phyloP scores from a whole-genome alignment of 2,329 filamentous ascomycete species.

The Phialophora tarda region DNA sequence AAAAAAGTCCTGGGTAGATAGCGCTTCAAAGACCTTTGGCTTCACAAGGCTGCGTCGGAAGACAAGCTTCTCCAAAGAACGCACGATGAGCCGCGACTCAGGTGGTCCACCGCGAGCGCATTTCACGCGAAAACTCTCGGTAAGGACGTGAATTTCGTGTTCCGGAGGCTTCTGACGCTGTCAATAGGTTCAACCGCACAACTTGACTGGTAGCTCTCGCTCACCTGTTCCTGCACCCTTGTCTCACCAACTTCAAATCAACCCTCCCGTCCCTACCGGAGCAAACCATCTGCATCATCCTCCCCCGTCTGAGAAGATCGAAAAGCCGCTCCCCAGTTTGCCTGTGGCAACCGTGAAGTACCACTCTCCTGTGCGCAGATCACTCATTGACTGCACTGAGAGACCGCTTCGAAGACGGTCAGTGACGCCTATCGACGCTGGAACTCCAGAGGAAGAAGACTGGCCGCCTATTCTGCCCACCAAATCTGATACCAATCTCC shows the following conservation, averaged over 20 bases:
- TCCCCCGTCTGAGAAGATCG: conserved; percentile 8
- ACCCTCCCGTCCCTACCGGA: conserved; percentile 22
- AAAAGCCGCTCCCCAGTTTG: conserved; percentile 44
- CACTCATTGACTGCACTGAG: conserved; percentile 43
- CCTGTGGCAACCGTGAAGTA: conserved; percentile 38
- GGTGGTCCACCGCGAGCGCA: not conserved
- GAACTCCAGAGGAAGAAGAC: conserved; percentile 37
- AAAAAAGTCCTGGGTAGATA: conserved; percentile 25
- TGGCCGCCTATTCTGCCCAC: conserved; percentile 41
- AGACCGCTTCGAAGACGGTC: conserved; percentile 40
- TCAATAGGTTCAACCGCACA: conserved; percentile 16
- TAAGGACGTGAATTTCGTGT: not conserved
- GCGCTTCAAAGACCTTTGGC: conserved; percentile 25
- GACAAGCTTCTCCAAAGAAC: conserved; percentile 6
- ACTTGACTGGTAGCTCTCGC: conserved; percentile 13
- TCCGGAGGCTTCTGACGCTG: not conserved
- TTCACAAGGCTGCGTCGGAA: conserved; percentile 20
- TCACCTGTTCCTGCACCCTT: conserved; percentile 17
- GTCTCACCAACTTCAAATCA: conserved; percentile 14
- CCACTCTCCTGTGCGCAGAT: conserved; percentile 38
- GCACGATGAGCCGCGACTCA: not conserved
- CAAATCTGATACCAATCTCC: conserved; percentile 11
- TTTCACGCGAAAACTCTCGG: conserved; percentile 13
- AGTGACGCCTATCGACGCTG: conserved; percentile 29
- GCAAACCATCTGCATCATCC: conserved; percentile 3